Evolutionary conservation across 2,329 filamentous ascomycete species (phyloP), one percentile per base, ranked within the genome.

Genomic region (Apiospora rasikravindrae): DNA sequence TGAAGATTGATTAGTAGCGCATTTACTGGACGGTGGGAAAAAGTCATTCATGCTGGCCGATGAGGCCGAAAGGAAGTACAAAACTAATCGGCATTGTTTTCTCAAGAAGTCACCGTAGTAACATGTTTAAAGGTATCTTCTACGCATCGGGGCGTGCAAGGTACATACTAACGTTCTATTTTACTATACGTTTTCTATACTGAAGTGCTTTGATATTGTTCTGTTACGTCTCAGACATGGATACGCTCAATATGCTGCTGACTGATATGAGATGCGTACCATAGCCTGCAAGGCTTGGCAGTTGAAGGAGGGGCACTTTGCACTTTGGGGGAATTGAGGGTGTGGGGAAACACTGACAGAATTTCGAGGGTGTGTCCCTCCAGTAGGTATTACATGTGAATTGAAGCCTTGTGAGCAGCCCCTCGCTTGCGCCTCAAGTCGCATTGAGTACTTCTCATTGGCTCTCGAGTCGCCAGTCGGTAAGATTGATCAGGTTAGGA

Each of bases 401-500:
- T 29, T 61, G 53, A 61, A 61, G 53, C 53, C 26, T 57, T 24
- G 19, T 22, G 29, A 61, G 14, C 53, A 61, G 53, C 53, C 29
- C 33, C 57, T 61, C 53, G 53, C 16, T 11, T 61, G 53, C 53
- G 53, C 57, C 40, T 22, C 40, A 64, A 40, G 57, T 64, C 57
- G 40, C 14, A 64, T 24, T 64, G 57, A 22, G 8, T 64, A 33
- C 57, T 40, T 64, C 16, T n/a, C 4, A 64, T 64, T 64, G 57
- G 57, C 33, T 40, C 57, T 64, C 26, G 8, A 40, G 22, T 40
- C 57, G 29, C 33, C 57, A 40, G 33, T 64, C 57, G 57, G 57
- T 64, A 33, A 64, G 57, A 64, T 64, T 37, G 33, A 64, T 64
- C 40, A 64, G 57, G 57, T 64, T 64, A 64, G 57, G 57, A 64